These are phyloP conservation scores for Hortaea werneckii DNA, from an alignment of 2,329 filamentous ascomycete genomes.

Conservation along the genomic window DNA sequence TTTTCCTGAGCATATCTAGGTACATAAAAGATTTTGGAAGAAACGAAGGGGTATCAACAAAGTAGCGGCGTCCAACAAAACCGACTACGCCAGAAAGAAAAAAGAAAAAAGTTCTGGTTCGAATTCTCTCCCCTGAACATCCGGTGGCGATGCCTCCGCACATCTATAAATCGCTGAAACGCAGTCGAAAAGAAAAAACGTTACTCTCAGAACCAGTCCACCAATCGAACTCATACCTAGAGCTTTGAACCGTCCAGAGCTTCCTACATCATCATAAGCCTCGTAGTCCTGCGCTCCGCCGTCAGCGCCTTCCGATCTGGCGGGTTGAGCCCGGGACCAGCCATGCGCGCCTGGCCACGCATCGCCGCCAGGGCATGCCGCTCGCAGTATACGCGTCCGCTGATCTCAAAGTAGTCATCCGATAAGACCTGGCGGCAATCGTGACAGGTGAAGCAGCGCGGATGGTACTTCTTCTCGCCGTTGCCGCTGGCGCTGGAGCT, in stretches of 20 bases:
- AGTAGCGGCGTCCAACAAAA: background rate
- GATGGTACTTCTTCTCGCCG: constrained; percentile 67
- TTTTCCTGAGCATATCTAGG: constrained; percentile 2
- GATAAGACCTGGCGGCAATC: constrained; percentile 65
- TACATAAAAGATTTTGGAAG: background rate
- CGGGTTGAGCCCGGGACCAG: constrained; percentile 5
- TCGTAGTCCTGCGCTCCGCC: constrained; percentile 25
- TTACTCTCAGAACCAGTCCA: too few relatives aligned
- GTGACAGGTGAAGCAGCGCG: constrained; percentile 73
- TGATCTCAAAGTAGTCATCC: constrained; percentile 86
- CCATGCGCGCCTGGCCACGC: constrained; percentile 18
- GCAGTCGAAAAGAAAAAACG: too few relatives aligned
- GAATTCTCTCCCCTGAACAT: too few relatives aligned
- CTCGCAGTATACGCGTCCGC: constrained; percentile 73
- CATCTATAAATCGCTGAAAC: background rate
- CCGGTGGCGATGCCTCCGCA: too few relatives aligned
- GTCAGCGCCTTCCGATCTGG: constrained; percentile 15
- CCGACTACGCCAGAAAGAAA: background rate
- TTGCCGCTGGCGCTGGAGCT: constrained; percentile 9
- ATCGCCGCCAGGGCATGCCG: constrained; percentile 57
- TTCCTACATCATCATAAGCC: constrained; percentile 26
- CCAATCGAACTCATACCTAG: too few relatives aligned
- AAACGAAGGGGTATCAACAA: constrained; percentile 10
- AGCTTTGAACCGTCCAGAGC: too few relatives aligned
- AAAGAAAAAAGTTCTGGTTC: too few relatives aligned